Evolutionary conservation across 306 rosid genomes (phyloP).

Genomic region (Abrus pulchellus): DNA sequence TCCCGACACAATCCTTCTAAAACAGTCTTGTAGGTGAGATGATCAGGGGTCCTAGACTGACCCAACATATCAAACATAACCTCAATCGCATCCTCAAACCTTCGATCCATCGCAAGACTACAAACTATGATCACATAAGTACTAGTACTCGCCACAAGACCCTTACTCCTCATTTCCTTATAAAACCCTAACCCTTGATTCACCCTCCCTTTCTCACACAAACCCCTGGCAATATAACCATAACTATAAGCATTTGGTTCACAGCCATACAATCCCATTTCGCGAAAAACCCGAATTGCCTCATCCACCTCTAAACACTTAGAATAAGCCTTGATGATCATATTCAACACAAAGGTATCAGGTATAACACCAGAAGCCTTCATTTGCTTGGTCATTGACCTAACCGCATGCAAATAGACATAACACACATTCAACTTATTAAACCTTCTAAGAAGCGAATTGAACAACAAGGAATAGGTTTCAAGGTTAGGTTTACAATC

Average conservation of each 20-base stretch:
- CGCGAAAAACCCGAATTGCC: constrained; percentile 72
- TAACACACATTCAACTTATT: constrained; percentile 71
- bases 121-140: constrained; percentile 72
- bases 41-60: constrained; percentile 75
- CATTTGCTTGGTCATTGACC: constrained; percentile 81
- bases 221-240: constrained; percentile 75
- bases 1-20: constrained; percentile 82
- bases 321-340: constrained; percentile 86
- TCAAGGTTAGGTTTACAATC: constrained; percentile 78
- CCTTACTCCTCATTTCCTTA: constrained; percentile 75
- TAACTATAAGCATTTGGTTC: constrained; percentile 83
- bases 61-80: constrained; percentile 80
- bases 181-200: constrained; percentile 75
- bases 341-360: constrained; percentile 78
- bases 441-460: constrained; percentile 78
- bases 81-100: constrained; percentile 76
- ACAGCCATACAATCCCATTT: constrained; percentile 91
- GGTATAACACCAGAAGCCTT: constrained; percentile 87
- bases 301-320: constrained; percentile 87
- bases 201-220: constrained; percentile 97
- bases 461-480: constrained; percentile 72
- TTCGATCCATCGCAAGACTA: constrained; percentile 70
- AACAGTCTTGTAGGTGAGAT: constrained; percentile 81
- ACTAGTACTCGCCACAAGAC: constrained; percentile 70
- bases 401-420: constrained; percentile 74